A percentile compares a stretch with the other conserved stretches of the same genome.
phyloP scores from a whole-genome alignment of 768 basidiomycete genomes.

The Calvatia gigantea region DNA sequence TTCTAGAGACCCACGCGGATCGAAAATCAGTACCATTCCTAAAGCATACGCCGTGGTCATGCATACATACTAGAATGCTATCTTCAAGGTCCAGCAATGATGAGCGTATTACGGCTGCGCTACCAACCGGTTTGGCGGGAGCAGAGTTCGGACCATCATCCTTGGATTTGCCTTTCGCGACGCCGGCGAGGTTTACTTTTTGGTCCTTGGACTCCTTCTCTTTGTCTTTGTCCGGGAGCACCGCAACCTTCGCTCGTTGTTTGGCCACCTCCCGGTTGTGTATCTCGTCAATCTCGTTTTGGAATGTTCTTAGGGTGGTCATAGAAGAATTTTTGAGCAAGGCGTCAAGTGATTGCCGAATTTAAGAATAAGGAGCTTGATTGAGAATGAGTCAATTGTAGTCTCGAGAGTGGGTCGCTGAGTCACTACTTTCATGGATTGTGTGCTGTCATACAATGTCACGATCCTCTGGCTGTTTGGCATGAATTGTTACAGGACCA shows the following conservation, averaged over 20 bases:
- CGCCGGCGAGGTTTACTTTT: slow-evolving; percentile 32
- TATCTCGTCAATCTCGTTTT: slow-evolving; percentile 77
- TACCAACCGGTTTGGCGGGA: slow-evolving; percentile 1
- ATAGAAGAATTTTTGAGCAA: slow-evolving; percentile 22
- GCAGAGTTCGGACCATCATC: slow-evolving; percentile 24
- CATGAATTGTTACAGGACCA: background rate
- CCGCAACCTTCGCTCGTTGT: slow-evolving; percentile 39
- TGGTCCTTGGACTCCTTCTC: slow-evolving; percentile 32
- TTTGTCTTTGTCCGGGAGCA: slow-evolving; percentile 22
- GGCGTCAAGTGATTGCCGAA: background rate
- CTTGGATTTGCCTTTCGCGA: slow-evolving; percentile 39
- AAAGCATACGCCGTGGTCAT: slow-evolving; percentile 8
- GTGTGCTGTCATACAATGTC: slow-evolving; percentile 6
- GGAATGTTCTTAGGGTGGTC: slow-evolving; percentile 59
- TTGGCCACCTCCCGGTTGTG: slow-evolving; percentile 62
- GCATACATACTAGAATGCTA: slow-evolving; percentile 51
- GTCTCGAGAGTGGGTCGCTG: background rate
- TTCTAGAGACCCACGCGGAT: slow-evolving; percentile 26
- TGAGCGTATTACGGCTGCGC: slow-evolving; percentile 12
- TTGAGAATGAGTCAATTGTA: slow-evolving; percentile 6
- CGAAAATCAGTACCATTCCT: background rate
- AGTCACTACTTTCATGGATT: background rate
- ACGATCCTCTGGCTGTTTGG: slow-evolving; percentile 1
- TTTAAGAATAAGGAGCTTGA: background rate
- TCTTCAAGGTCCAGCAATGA: slow-evolving; percentile 48